Base-by-base conservation (phyloP, 2,329 filamentous ascomycete genomes). In the Stromatinia cepivora region DNA sequence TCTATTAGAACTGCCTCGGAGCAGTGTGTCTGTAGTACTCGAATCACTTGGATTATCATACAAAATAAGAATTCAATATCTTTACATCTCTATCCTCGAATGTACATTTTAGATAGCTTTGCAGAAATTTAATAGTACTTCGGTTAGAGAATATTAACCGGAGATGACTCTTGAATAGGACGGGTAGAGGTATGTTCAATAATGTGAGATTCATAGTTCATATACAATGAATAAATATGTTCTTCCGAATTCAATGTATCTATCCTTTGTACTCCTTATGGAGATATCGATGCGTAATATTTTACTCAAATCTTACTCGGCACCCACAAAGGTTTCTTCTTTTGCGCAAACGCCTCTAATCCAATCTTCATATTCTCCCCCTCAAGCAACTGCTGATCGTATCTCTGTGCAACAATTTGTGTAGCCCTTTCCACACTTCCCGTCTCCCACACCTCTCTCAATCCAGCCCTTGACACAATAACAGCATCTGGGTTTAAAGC, bases 291-390 rank as follows among this genome's bases (percentile, higher is more conserved):
- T 46, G 9, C 2, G 28, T 3, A 22, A 25, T 11, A 5, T n/a
- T 20, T 22, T 20, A 61, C 36, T 72, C 66, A 89, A 72, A 89
- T 75, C 78, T 88, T 89, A 76, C 86, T 88, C 70, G 87, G 82
- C 76, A 82, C 85, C 90, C 91, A 94, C 39, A 82, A 80, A 3
- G 91, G 87, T 79, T 85, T 84, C 76, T 89, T 83, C 83, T 89
- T 92, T 83, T 91, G 88, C n/a, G 89, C 88, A 82, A 94, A 94
- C 71, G 91, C 92, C 79, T 79, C 81, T 34, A 94, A 81, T 0
- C 92, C 92, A 80, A 94, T 91, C 70, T 84, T 85, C 78, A 92
- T 87, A 80, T 94, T 94, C 73, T 90, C 88, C 0, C 87, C 90
- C 3, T 82, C 84, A 71, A 87, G 82, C 66, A 94, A 81, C 69